These are phyloP conservation scores for Phytophthora megakarya DNA, from an alignment of 352 stramenopile genomes.

Conservation along the genomic window DNA sequence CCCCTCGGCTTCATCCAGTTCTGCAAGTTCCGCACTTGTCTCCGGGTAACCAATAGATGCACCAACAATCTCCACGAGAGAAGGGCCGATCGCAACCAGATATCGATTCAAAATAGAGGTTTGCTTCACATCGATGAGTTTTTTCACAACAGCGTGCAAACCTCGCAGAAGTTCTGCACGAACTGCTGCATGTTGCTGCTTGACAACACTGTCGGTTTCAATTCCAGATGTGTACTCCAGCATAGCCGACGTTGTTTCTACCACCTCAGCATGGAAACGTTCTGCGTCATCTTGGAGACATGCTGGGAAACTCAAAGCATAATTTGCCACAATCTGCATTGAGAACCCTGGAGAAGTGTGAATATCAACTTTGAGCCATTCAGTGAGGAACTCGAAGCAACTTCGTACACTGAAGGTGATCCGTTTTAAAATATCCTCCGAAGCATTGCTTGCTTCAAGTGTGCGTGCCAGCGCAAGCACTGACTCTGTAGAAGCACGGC, in stretches of 20 bases:
- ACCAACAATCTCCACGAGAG: slow-evolving; percentile 42
- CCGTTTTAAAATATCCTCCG: slow-evolving; percentile 4
- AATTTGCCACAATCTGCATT: slow-evolving; percentile 49
- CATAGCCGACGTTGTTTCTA: slow-evolving; percentile 21
- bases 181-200: slow-evolving; percentile 29
- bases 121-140: slow-evolving; percentile 53
- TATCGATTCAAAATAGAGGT: slow-evolving; percentile 46
- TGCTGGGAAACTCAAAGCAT: slow-evolving; percentile 36
- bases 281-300: slow-evolving; percentile 35
- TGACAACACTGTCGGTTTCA: slow-evolving; percentile 18
- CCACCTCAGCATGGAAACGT: slow-evolving; percentile 48
- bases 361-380: slow-evolving; percentile 51
- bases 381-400: slow-evolving; percentile 40
- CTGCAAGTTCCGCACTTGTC: slow-evolving; percentile 27
- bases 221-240: slow-evolving; percentile 15
- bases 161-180: slow-evolving; percentile 42
- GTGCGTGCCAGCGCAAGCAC: slow-evolving; percentile 48
- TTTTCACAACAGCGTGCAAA: slow-evolving; percentile 40
- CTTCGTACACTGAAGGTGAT: slow-evolving; percentile 36
- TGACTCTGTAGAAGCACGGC: slow-evolving; percentile 48
- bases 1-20: slow-evolving; percentile 50
- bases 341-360: slow-evolving; percentile 41
- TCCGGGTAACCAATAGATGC: slow-evolving; percentile 32
- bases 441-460: slow-evolving; percentile 13
- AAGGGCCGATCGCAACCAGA: slow-evolving; percentile 45